Conservation (phyloP, 768 basidiomycete genomes). For the Hericium erinaceus region DNA sequence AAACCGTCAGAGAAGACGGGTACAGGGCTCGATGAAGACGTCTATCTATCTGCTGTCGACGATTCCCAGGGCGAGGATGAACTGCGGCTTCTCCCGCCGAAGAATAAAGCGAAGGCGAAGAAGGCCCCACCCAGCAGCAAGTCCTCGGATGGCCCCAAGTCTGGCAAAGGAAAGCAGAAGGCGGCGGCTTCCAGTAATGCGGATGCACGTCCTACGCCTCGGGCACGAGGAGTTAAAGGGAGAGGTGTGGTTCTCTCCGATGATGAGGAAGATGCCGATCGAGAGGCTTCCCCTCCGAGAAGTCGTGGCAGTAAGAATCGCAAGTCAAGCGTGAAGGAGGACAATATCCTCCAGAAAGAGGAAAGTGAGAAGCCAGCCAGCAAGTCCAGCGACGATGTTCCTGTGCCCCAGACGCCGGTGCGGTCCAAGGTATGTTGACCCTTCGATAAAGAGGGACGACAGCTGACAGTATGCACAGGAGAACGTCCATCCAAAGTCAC, state of each 20-base stretch:
- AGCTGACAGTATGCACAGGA: not conserved
- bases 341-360: not conserved
- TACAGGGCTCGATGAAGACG: not conserved
- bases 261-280: constrained; percentile 10
- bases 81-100: not conserved
- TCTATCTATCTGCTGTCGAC: not conserved
- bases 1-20: constrained; percentile 1
- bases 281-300: not conserved
- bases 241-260: constrained; percentile 15
- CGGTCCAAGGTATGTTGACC: not conserved
- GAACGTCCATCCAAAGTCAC: not conserved
- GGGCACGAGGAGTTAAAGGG: constrained; percentile 4
- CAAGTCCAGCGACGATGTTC: no score
- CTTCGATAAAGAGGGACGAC: not conserved
- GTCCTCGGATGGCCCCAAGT: constrained; percentile 2
- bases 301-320: no score
- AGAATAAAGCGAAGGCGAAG: constrained; percentile 2
- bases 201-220: not conserved
- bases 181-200: not conserved
- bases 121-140: not conserved
- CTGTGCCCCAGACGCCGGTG: not conserved
- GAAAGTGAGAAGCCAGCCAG: not conserved
- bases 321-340: not conserved
- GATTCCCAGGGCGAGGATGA: not conserved
- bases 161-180: constrained; percentile 12